Evolutionary conservation across 2,329 filamentous ascomycete genomes (phyloP).

Genomic region (Cladosporium austrohemisphaericum): DNA sequence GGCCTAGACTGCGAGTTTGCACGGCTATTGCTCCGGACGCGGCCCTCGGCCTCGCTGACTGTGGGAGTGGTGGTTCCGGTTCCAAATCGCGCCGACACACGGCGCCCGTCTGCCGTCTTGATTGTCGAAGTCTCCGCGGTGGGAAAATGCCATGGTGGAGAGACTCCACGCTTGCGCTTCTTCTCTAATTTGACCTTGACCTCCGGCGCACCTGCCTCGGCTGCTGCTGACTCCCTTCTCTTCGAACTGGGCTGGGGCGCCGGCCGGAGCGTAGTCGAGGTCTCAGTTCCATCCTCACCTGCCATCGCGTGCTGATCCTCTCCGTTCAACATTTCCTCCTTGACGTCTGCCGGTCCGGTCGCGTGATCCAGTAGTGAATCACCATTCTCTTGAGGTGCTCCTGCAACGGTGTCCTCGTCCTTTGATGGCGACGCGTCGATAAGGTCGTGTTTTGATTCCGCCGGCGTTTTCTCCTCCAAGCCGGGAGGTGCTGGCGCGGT

Average conservation of each 20-base stretch:
- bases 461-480: slow-evolving; percentile 14
- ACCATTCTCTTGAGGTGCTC: slow-evolving; percentile 12
- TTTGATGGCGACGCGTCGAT: slow-evolving; percentile 12
- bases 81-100: slow-evolving; percentile 31
- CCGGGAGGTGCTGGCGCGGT: slow-evolving; percentile 13
- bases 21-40: slow-evolving; percentile 23
- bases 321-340: slow-evolving; percentile 9
- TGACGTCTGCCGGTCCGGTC: slow-evolving; percentile 8
- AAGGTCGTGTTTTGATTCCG: slow-evolving; percentile 11
- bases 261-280: slow-evolving; percentile 24
- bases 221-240: slow-evolving; percentile 27
- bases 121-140: slow-evolving; percentile 28
- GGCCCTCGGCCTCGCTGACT: slow-evolving; percentile 24
- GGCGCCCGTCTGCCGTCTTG: slow-evolving; percentile 31
- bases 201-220: slow-evolving; percentile 15
- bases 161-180: slow-evolving; percentile 52
- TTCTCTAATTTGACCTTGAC: slow-evolving; percentile 43
- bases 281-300: slow-evolving; percentile 14
- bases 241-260: slow-evolving; percentile 28
- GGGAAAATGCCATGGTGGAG: slow-evolving; percentile 33
- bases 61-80: slow-evolving; percentile 22
- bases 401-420: slow-evolving; percentile 4
- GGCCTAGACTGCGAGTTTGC: slow-evolving; percentile 39
- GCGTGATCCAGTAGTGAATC: slow-evolving; percentile 1
- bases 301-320: slow-evolving; percentile 13